Percentiles rank a stretch among this genome's conserved stretches.
phyloP scores from a whole-genome alignment of 202 grass and related monocot genomes.

The Setaria italica region DNA sequence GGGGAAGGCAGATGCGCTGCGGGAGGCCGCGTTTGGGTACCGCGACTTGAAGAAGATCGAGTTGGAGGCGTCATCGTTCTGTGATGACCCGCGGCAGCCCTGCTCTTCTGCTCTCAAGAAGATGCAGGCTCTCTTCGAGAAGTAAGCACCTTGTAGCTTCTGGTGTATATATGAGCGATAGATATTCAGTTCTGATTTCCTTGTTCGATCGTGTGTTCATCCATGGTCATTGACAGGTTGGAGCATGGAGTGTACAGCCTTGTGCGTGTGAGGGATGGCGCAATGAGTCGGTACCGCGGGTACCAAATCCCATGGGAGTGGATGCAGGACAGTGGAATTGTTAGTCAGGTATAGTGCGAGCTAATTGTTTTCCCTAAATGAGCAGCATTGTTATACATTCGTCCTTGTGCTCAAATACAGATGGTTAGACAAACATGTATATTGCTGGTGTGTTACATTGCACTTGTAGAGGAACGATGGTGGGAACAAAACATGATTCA shows the following conservation, averaged over 20 bases:
- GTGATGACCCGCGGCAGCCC: constrained; percentile 61
- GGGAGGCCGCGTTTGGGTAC: constrained; percentile 91
- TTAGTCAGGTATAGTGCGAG: constrained; percentile 65
- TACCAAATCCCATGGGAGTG: constrained; percentile 94
- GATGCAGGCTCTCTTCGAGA: constrained; percentile 88
- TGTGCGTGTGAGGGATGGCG: constrained; percentile 67
- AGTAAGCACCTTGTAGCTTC: constrained; percentile 52
- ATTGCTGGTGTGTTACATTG: not conserved
- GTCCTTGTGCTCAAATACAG: not conserved
- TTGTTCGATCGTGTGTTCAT: constrained; percentile 19
- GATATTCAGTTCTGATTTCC: not conserved
- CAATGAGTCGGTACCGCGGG: constrained; percentile 67
- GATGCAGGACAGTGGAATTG: constrained; percentile 89
- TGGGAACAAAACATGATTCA: constrained; percentile 9
- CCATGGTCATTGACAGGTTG: constrained; percentile 50
- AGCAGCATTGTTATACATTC: not conserved
- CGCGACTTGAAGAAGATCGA: constrained; percentile 86
- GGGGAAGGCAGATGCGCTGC: constrained; percentile 86
- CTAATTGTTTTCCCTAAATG: not conserved
- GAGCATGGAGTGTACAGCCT: constrained; percentile 88
- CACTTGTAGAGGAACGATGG: not conserved
- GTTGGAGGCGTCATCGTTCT: constrained; percentile 64
- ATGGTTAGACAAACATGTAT: not conserved
- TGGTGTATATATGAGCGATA: not conserved
- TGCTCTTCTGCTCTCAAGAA: constrained; percentile 86